These are phyloP conservation scores for Moringa oleifera DNA, from an alignment of 345 rosid species.

Conservation along the genomic window DNA sequence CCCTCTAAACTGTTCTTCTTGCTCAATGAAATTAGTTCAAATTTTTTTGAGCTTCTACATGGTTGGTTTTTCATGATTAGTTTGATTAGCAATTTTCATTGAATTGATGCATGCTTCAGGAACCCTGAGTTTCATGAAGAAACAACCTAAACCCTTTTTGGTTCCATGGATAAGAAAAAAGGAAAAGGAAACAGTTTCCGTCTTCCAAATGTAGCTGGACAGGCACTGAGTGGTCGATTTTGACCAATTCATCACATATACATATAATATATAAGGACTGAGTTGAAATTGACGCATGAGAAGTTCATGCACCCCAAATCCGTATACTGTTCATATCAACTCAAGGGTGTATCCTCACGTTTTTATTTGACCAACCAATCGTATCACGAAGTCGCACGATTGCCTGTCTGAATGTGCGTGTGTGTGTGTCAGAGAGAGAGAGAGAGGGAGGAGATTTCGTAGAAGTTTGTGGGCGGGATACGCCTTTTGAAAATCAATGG, in stretches of 20 bases:
- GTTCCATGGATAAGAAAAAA: no score
- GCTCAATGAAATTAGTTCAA: no score
- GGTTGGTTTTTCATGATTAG: no score
- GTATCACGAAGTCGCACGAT: neutral
- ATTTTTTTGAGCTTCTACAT: no score
- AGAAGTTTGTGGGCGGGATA: neutral
- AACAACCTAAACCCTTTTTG: no score
- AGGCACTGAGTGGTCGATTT: neutral
- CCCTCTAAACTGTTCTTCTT: no score
- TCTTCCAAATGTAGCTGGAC: neutral
- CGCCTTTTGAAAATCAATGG: slow-evolving; percentile 1
- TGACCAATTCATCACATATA: neutral
- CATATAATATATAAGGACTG: neutral
- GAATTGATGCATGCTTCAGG: no score
- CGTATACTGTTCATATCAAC: neutral
- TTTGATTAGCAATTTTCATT: no score
- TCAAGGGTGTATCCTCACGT: slow-evolving; percentile 6
- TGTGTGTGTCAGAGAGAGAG: neutral
- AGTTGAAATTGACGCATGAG: neutral
- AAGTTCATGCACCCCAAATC: neutral
- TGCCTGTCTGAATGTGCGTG: neutral
- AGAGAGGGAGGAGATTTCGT: neutral
- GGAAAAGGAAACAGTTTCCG: no score
- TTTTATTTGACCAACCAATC: neutral
- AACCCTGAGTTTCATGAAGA: no score